These are phyloP conservation scores for Fereydounia khargensis DNA, from an alignment of 1,284 basidiomycete genomes.

Conservation along the genomic window DNA sequence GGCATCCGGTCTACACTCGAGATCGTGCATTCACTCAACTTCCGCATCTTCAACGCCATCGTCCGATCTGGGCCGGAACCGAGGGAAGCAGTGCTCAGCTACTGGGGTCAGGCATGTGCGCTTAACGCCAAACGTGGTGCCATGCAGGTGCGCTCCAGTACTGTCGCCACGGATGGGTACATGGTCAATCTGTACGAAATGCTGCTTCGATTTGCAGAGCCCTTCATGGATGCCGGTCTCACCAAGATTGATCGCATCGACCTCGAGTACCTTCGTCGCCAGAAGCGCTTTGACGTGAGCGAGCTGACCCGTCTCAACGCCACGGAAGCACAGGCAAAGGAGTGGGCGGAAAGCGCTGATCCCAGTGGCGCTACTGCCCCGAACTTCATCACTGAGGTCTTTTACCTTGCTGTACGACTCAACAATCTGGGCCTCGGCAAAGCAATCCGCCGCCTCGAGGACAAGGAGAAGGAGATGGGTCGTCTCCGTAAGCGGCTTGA, in stretches of 20 bases:
- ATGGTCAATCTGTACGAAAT: slow-evolving; percentile 86
- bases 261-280: slow-evolving; percentile 64
- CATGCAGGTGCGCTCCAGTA: slow-evolving; percentile 78
- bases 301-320: slow-evolving; percentile 54
- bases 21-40: slow-evolving; percentile 69
- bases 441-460: slow-evolving; percentile 67
- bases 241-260: slow-evolving; percentile 87
- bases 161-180: slow-evolving; percentile 86
- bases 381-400: slow-evolving; percentile 95
- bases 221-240: slow-evolving; percentile 89
- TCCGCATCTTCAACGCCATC: slow-evolving; percentile 82
- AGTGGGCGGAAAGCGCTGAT: slow-evolving; percentile 33
- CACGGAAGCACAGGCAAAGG: slow-evolving; percentile 47
- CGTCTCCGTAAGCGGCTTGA: slow-evolving; percentile 68
- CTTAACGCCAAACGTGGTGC: slow-evolving; percentile 84
- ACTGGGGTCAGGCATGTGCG: slow-evolving; percentile 72
- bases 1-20: slow-evolving; percentile 46
- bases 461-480: slow-evolving; percentile 67
- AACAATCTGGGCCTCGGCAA: slow-evolving; percentile 60
- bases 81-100: slow-evolving; percentile 79
- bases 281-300: slow-evolving; percentile 43
- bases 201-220: slow-evolving; percentile 84
- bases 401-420: slow-evolving; percentile 66
- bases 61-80: slow-evolving; percentile 77
- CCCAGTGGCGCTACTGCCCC: slow-evolving; percentile 8